A percentile compares a stretch with the other conserved stretches of the same genome.
Conservation (phyloP, 345 rosid species). For the Hibiscus syriacus region DNA sequence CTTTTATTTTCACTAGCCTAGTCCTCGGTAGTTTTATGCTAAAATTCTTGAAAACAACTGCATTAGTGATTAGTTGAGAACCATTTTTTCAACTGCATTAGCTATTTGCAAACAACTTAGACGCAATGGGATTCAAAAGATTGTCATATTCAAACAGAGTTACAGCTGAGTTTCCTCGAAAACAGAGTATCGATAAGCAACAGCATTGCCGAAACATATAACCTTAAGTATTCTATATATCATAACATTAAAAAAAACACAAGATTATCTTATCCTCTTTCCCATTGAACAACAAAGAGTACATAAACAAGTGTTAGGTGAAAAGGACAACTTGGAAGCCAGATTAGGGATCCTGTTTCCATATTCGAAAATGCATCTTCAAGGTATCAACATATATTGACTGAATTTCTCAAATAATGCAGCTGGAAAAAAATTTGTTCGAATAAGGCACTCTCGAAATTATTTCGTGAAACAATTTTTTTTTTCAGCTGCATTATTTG, state of each 20-base stretch:
- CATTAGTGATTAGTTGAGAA: background rate
- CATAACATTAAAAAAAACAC: too few species aligned
- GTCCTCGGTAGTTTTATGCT: too few species aligned
- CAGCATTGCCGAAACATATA: background rate
- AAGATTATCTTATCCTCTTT: background rate
- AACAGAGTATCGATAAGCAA: background rate
- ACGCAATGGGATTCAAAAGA: background rate
- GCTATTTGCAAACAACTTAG: background rate
- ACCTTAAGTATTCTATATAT: too few species aligned
- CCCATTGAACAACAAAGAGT: background rate
- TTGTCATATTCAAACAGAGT: background rate
- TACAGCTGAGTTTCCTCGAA: background rate
- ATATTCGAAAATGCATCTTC: too few species aligned
- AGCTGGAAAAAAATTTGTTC: too few species aligned
- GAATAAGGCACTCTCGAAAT: too few species aligned
- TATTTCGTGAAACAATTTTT: too few species aligned
- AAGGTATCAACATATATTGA: conserved; percentile 12
- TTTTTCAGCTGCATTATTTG: too few species aligned
- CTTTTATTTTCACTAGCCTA: too few species aligned
- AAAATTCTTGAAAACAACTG: too few species aligned
- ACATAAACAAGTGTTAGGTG: conserved; percentile 5
- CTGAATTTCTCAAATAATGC: too few species aligned
- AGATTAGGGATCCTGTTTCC: conserved; percentile 35
- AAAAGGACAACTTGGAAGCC: conserved; percentile 5
- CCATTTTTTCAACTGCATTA: background rate